Conservation (phyloP, 2,329 filamentous ascomycete genomes). For the Teratosphaeria nubilosa region DNA sequence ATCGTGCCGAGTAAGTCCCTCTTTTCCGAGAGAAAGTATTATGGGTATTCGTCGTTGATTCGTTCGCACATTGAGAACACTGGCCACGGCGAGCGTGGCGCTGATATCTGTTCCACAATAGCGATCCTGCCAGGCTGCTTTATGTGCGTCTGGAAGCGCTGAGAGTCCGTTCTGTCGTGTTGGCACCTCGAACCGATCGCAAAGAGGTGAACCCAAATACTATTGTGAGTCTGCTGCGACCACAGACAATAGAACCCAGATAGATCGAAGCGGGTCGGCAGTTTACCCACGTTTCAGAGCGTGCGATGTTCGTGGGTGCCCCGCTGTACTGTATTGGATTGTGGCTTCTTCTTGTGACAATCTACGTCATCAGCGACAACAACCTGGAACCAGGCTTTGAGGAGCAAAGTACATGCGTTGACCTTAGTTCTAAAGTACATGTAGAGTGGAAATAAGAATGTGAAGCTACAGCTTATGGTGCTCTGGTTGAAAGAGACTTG, state of each 20-base stretch:
- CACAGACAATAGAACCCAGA: neutral
- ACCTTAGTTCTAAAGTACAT: too few species aligned
- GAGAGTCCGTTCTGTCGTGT: neutral
- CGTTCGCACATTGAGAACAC: neutral
- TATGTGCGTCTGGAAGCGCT: neutral
- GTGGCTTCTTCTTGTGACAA: neutral
- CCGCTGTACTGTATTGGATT: constrained; percentile 1
- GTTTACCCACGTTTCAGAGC: neutral
- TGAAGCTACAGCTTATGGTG: neutral
- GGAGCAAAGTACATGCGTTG: neutral
- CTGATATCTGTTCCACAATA: neutral
- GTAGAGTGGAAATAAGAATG: neutral
- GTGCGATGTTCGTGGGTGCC: constrained; percentile 4
- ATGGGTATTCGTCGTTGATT: neutral
- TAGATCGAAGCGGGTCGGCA: neutral
- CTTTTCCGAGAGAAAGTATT: neutral
- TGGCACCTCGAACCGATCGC: neutral
- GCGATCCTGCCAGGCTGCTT: neutral
- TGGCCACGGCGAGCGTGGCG: neutral
- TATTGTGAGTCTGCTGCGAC: too few species aligned
- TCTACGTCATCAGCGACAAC: neutral
- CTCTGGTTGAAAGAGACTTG: too few species aligned
- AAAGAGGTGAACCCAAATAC: neutral
- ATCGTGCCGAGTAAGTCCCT: constrained; percentile 47
- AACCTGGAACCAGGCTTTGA: neutral